Evolutionary conservation across 345 rosid genomes (phyloP), one percentile per base, ranked within the genome.

Genomic region (Cardamine chenopodiifolia): DNA sequence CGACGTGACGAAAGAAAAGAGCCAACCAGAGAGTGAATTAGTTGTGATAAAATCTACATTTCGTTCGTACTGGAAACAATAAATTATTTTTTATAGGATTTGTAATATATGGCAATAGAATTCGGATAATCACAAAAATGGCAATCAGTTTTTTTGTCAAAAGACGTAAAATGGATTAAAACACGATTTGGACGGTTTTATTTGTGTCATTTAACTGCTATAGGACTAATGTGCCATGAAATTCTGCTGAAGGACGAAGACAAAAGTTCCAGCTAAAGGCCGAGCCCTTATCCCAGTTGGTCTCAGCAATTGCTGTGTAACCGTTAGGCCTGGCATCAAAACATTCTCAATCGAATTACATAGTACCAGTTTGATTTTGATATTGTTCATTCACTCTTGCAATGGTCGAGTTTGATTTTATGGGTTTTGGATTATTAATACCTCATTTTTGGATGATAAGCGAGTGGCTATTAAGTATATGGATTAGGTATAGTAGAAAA

Each of bases 381-480:
- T 42, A 42, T 42, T 1, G 19, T 42, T 15, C 7, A 42, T 15
- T 42, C 18, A 42, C 2, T 6, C n/a, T n/a, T n/a, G n/a, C n/a
- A n/a, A n/a, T n/a, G n/a, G n/a, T n/a, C n/a, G n/a, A n/a, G n/a
- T n/a, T n/a, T n/a, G 37, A 28, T 18, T 28, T 8, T 34, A 53
- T 40, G 25, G 63, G 34, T 56, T 28, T 22, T 47, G 40, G 39
- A 29, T 73, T 73, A 73, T 68, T 64, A 28, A 22, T 13, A 20
- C 63, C 34, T 35, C 62, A 40, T 7, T 12, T 42, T 40, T 22
- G 11, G 32, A 62, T 26, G 14, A 37, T 6, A 50, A 14, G 14
- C 19, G 20, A 34, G 59, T 50, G 48, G 35, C 42, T 10, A 52
- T 22, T 15, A 52, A 67, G 61, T 14, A 52, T 25, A 25, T 15